Evolutionary conservation across 2,329 filamentous ascomycete genomes (phyloP).

Genomic region (Pseudogymnoascus sp.): DNA sequence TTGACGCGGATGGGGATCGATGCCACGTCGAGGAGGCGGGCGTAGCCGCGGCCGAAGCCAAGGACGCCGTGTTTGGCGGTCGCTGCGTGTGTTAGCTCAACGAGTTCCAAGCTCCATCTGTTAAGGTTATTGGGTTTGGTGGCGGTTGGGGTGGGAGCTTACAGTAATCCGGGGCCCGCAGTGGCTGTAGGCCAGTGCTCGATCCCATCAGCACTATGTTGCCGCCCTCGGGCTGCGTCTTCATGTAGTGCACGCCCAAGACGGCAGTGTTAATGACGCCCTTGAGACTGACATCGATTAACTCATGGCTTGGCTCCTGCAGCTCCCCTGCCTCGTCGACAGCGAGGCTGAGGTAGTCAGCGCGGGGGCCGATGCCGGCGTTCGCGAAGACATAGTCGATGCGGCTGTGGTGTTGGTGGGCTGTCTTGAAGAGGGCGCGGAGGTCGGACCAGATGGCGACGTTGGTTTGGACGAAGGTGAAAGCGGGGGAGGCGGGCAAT

Average conservation of each 20-base stretch:
- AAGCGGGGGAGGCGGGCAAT: constrained; percentile 18
- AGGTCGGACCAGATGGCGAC: constrained; percentile 40
- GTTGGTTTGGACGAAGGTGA: constrained; percentile 36
- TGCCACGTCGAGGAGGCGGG: constrained; percentile 31
- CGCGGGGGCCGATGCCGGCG: constrained; percentile 44
- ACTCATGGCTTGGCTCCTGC: constrained; percentile 35
- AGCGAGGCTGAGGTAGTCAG: constrained; percentile 40
- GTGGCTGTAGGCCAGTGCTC: constrained; percentile 41
- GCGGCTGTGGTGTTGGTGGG: constrained; percentile 30
- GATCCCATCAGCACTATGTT: constrained; percentile 49
- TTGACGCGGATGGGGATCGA: constrained; percentile 47
- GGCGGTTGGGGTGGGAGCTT: too few species aligned
- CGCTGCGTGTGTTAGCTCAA: constrained; percentile 25
- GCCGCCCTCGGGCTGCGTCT: constrained; percentile 39
- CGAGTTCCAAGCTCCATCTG: not conserved
- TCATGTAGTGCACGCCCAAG: constrained; percentile 44
- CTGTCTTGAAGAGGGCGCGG: constrained; percentile 42
- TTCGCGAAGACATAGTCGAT: constrained; percentile 33
- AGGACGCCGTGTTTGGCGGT: constrained; percentile 49
- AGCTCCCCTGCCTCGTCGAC: constrained; percentile 43
- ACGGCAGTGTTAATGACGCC: constrained; percentile 43
- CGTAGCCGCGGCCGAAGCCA: constrained; percentile 44
- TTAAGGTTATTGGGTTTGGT: too few species aligned
- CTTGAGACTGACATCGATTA: constrained; percentile 44
- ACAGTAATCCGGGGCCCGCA: constrained; percentile 46